A percentile compares a stretch with the other conserved stretches of the same genome.
Evolutionary conservation across 1,284 basidiomycete genomes (phyloP).

Genomic region (Ustilago vetiveriae): DNA sequence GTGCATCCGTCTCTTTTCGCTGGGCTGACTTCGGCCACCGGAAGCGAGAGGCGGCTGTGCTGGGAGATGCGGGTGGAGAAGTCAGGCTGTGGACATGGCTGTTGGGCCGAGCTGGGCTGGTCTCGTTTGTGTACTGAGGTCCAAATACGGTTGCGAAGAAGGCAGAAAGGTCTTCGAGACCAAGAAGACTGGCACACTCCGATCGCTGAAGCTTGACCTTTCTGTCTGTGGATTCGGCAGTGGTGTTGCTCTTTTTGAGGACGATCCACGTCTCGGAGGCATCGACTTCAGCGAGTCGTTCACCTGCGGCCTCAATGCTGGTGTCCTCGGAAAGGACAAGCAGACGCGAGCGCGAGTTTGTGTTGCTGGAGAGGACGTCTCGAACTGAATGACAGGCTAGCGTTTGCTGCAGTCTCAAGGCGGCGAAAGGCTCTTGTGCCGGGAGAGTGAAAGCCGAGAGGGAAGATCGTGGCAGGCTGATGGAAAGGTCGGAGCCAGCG

Average conservation of each 20-base stretch:
- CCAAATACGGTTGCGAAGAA: constrained; percentile 40
- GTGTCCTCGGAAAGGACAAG: constrained; percentile 15
- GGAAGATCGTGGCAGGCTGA: constrained; percentile 16
- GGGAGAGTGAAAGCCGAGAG: background rate
- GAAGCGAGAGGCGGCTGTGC: background rate
- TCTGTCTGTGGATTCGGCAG: background rate
- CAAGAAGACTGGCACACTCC: constrained; percentile 30
- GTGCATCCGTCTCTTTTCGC: background rate
- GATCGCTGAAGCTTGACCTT: constrained; percentile 19
- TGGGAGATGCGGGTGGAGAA: constrained; percentile 39
- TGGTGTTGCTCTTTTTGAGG: constrained; percentile 3
- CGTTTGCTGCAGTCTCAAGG: constrained; percentile 12
- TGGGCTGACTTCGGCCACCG: background rate
- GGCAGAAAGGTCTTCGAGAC: constrained; percentile 35
- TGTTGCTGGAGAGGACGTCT: constrained; percentile 25
- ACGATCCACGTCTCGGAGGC: constrained; percentile 33
- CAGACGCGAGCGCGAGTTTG: constrained; percentile 14
- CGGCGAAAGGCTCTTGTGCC: constrained; percentile 19
- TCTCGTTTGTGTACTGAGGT: constrained; percentile 10
- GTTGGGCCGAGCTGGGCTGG: background rate
- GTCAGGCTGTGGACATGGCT: constrained; percentile 2
- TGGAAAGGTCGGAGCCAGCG: constrained; percentile 24
- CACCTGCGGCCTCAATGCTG: constrained; percentile 38
- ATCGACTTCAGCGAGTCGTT: constrained; percentile 20
- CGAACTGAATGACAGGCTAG: constrained; percentile 23